Percentiles rank a stretch among this genome's conserved stretches.
phyloP scores from a whole-genome alignment of 371 early-diverging fungal species.

The Globomyces sp. region DNA sequence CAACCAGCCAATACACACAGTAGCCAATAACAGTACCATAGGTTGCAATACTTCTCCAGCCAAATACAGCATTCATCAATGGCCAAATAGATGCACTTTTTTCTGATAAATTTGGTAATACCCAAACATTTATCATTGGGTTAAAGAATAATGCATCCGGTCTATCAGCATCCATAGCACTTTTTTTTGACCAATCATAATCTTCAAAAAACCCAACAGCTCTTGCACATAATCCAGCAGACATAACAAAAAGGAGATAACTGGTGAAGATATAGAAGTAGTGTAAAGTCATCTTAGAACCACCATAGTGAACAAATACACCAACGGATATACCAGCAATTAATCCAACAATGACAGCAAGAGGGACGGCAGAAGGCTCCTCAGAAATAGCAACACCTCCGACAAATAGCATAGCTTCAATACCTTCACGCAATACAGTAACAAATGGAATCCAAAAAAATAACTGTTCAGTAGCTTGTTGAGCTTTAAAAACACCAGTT shows the following conservation, averaged over 20 bases:
- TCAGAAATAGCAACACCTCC: conserved; percentile 59
- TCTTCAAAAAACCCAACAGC: conserved; percentile 61
- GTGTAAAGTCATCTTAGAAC: conserved; percentile 53
- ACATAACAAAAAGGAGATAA: conserved; percentile 67
- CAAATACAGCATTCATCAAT: conserved; percentile 70
- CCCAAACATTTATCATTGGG: conserved; percentile 30
- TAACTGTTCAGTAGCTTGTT: conserved; percentile 40
- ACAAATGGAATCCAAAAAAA: conserved; percentile 77
- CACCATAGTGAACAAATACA: conserved; percentile 61
- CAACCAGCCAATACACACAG: conserved; percentile 68
- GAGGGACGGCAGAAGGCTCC: conserved; percentile 59
- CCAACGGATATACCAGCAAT: conserved; percentile 66
- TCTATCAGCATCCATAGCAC: background rate
- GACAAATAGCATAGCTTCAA: conserved; percentile 78
- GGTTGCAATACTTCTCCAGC: conserved; percentile 76
- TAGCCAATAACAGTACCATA: conserved; percentile 67
- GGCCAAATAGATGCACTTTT: conserved; percentile 60
- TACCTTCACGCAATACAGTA: conserved; percentile 77
- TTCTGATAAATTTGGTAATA: conserved; percentile 54
- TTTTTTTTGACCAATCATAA: conserved; percentile 7
- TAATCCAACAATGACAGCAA: conserved; percentile 69
- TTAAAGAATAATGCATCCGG: conserved; percentile 1
- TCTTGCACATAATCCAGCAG: conserved; percentile 71
- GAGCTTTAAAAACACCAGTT: conserved; percentile 25
- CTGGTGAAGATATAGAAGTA: conserved; percentile 76